Percentiles rank a stretch among this genome's conserved stretches.
These are phyloP conservation scores for Phytophthora pistaciae DNA, from an alignment of 352 stramenopile species.

Conservation along the genomic window DNA sequence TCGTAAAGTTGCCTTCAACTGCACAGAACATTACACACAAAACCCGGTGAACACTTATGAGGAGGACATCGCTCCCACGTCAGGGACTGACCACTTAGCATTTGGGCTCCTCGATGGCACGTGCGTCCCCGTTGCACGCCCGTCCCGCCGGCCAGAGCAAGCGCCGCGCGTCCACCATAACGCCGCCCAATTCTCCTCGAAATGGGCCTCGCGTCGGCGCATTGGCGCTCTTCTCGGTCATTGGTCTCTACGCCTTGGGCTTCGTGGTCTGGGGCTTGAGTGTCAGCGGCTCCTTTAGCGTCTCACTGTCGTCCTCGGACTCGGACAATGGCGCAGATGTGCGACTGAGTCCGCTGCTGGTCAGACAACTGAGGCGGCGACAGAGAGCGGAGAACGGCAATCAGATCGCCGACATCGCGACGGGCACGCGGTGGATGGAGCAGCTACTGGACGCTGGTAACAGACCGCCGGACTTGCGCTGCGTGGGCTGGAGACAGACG, in stretches of 20 bases:
- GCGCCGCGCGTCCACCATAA: slow-evolving; percentile 6
- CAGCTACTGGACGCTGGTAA: slow-evolving; percentile 17
- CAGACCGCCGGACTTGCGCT: slow-evolving; percentile 41
- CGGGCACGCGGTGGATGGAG: slow-evolving; percentile 13
- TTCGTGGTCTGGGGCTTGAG: slow-evolving; percentile 36
- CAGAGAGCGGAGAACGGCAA: slow-evolving; percentile 6
- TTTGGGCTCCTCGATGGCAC: slow-evolving; percentile 31
- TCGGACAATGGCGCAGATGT: slow-evolving; percentile 12
- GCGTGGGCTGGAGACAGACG: slow-evolving; percentile 60
- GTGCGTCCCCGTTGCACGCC: not conserved
- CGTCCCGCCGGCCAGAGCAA: not conserved
- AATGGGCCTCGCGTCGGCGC: slow-evolving; percentile 24
- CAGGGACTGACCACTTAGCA: slow-evolving; percentile 18
- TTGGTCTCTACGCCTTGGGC: slow-evolving; percentile 37
- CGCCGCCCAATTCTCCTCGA: slow-evolving; percentile 24
- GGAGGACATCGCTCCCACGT: slow-evolving; percentile 7
- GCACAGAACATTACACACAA: slow-evolving; percentile 3
- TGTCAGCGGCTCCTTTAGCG: slow-evolving; percentile 18
- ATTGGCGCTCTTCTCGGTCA: slow-evolving; percentile 35
- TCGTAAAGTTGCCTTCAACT: slow-evolving; percentile 26
- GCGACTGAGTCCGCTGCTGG: slow-evolving; percentile 16
- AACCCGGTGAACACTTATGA: not conserved
- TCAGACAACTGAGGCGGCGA: slow-evolving; percentile 19
- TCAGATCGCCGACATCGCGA: not conserved
- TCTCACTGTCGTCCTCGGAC: slow-evolving; percentile 12